Base-by-base conservation (phyloP, 2,329 filamentous ascomycete species). In the Lasiodiplodia theobromae region DNA sequence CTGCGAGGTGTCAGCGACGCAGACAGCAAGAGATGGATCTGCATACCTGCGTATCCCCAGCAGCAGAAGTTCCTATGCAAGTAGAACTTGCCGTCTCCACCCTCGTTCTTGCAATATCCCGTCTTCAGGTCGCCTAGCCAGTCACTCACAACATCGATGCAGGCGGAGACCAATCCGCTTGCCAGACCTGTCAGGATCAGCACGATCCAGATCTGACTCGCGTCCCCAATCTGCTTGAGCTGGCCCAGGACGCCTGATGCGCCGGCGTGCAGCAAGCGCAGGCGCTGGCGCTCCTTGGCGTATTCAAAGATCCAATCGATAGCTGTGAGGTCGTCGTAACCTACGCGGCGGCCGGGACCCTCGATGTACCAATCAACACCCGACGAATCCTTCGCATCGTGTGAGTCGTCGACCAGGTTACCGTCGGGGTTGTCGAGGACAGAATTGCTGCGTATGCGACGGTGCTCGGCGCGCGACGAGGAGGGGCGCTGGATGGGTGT, bases 301-400 rank as follows among this genome's bases (percentile, higher is more conserved):
- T 98, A 97, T 80, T 99, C 96, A 75, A 97, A 98, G 77, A 98
- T 98, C 96, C 96, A 99, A 83, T 99, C 96, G 78, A 99, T 99
- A 69, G 96, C 95, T 18, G 95, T 97, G 78, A 97, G 85, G 81
- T 99, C 92, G 76, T 97, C 95, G 82, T 99, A 99, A 67, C 92
- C 95, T 47, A 97, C 94, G 76, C 96, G 89, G 66, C 93, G 88
- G 1, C 94, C 94, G 0, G 93, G 94, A 0, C 93, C 94, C 79
- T 97, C 95, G 58, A 91, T 86, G 77, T 96, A 92, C 95, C 95
- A 98, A 79, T 98, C 95, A 23, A 83, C 72, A 0, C 78, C 79
- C 16, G 72, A 76, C 28, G 79, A 77, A 71, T 85, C 82, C 71
- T 84, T 84, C 58, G 77, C 75, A 70, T 84, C 81, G 68, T 80